Base-by-base conservation (phyloP, 352 stramenopile genomes). In the Globisporangium mamillatum region DNA sequence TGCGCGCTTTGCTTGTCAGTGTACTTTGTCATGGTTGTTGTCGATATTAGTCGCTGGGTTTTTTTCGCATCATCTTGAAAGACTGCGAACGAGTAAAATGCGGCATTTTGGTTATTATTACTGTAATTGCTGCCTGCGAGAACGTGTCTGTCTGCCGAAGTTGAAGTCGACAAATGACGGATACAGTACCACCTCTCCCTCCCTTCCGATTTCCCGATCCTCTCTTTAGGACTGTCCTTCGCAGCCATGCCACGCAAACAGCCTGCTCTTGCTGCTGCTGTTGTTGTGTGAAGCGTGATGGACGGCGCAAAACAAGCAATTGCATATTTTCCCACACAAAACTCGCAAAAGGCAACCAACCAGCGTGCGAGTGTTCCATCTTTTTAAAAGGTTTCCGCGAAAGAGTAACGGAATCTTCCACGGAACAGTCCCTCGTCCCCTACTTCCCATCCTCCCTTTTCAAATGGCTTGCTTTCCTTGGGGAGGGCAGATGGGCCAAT, bases 321-420 rank as follows among this genome's bases (percentile, higher is more conserved):
- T 24, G 54, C 22, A 12, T 41, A 8, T 18, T 52, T 52, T 52
- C 44, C 44, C 44, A 22, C 44, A 52, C 44, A 52, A 14, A 46
- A 18, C 38, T 46, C 12, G 53, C 53, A 32, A 58, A 58, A 58
- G 48, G 48, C 48, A 55, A 57, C 50, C 32, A 24, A 57, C 52
- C 18, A 14, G 12, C 14, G 12, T 14, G 36, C 9, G 14, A 14
- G 14, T 22, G 27, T 67, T 67, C 62, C 36, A 67, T 67, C 27
- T 32, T 27, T 67, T 67, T 67, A 20, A 4, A 38, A 38, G 41
- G 22, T 69, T 69, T 62, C 55, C 53, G 41, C 34, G 25, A 18
- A 54, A 64, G 52, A 29, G 71, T 60, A 80, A 77, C 74, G 54
- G 71, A 80, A 80, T 77, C 68, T 80, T 80, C 74, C 62, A 77